A percentile compares a stretch with the other conserved stretches of the same genome.
Conservation (phyloP, 2,329 filamentous ascomycete species). For the Hypoxylon sp. region DNA sequence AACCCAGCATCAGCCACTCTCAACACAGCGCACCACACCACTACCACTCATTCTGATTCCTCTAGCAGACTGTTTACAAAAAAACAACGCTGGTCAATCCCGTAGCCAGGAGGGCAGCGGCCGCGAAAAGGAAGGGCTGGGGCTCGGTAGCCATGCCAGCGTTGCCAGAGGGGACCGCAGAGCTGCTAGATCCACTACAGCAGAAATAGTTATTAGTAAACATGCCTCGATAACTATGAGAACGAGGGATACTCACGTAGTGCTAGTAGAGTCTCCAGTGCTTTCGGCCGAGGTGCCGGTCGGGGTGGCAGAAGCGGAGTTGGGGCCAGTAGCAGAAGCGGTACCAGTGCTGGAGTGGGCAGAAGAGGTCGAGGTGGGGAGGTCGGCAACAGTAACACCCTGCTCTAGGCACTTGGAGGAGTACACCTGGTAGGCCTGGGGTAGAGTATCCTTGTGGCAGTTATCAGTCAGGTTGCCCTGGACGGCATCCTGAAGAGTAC, state of each 20-base stretch:
- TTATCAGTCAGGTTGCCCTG: slow-evolving; percentile 42
- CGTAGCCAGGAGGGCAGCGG: slow-evolving; percentile 43
- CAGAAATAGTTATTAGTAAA: slow-evolving; percentile 24
- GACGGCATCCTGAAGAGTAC: slow-evolving; percentile 51
- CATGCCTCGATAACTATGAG: background rate
- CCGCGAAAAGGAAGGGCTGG: slow-evolving; percentile 42
- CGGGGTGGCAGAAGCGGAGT: slow-evolving; percentile 34
- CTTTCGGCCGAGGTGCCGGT: slow-evolving; percentile 24
- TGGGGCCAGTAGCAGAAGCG: slow-evolving; percentile 33
- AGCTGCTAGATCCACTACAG: slow-evolving; percentile 32
- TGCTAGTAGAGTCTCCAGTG: slow-evolving; percentile 28
- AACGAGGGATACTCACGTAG: slow-evolving; percentile 35
- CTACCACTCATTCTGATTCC: slow-evolving; percentile 6
- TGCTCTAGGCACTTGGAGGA: slow-evolving; percentile 44
- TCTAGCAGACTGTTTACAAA: slow-evolving; percentile 32
- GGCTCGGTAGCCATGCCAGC: slow-evolving; percentile 41
- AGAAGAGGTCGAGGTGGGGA: slow-evolving; percentile 40
- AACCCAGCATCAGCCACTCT: slow-evolving; percentile 23
- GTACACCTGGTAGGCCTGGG: slow-evolving; percentile 45
- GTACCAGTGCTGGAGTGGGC: slow-evolving; percentile 36
- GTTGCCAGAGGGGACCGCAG: slow-evolving; percentile 28
- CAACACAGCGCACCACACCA: slow-evolving; percentile 13
- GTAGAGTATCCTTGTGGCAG: slow-evolving; percentile 40
- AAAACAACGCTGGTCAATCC: slow-evolving; percentile 46
- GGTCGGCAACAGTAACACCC: slow-evolving; percentile 43